phyloP scores from a whole-genome alignment of 106 monocot genomes.

The Allium cepa region DNA sequence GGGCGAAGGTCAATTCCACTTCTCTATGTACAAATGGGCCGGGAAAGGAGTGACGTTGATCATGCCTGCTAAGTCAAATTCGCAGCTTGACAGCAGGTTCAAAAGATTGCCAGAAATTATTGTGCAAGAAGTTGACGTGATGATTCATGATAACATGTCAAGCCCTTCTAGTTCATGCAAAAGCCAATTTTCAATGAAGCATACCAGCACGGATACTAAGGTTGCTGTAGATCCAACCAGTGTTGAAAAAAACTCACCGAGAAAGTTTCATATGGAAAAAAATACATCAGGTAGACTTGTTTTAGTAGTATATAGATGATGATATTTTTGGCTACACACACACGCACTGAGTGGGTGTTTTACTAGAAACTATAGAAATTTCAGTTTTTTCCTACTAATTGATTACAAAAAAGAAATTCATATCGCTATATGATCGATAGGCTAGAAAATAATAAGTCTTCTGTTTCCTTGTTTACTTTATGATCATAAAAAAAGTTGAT shows the following conservation, averaged over 20 bases:
- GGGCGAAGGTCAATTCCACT: slow-evolving; percentile 51
- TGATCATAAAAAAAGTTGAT: too few species aligned
- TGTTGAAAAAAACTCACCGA: slow-evolving; percentile 9
- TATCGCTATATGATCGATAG: too few species aligned
- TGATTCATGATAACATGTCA: slow-evolving; percentile 25
- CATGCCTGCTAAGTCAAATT: slow-evolving; percentile 37
- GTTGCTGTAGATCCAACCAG: slow-evolving; percentile 9
- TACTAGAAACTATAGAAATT: too few species aligned
- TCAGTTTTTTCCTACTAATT: too few species aligned
- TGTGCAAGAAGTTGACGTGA: slow-evolving; percentile 46
- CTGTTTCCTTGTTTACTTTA: too few species aligned
- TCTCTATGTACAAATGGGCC: slow-evolving; percentile 91
- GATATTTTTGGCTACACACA: too few species aligned
- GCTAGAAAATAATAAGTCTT: too few species aligned
- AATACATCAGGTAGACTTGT: slow-evolving; percentile 39
- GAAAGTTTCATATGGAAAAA: slow-evolving; percentile 5
- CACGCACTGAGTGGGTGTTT: too few species aligned
- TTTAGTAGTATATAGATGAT: too few species aligned
- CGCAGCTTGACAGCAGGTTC: slow-evolving; percentile 23
- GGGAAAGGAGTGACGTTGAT: slow-evolving; percentile 65
- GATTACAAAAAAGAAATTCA: too few species aligned
- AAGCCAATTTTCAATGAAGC: slow-evolving; percentile 8
- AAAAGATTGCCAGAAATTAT: slow-evolving; percentile 51
- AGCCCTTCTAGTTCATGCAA: slow-evolving; percentile 17
- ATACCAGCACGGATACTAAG: slow-evolving; percentile 14